Evolutionary conservation across 1,139 yeast genomes (phyloP).

Genomic region (Suhomyces atakaporum): DNA sequence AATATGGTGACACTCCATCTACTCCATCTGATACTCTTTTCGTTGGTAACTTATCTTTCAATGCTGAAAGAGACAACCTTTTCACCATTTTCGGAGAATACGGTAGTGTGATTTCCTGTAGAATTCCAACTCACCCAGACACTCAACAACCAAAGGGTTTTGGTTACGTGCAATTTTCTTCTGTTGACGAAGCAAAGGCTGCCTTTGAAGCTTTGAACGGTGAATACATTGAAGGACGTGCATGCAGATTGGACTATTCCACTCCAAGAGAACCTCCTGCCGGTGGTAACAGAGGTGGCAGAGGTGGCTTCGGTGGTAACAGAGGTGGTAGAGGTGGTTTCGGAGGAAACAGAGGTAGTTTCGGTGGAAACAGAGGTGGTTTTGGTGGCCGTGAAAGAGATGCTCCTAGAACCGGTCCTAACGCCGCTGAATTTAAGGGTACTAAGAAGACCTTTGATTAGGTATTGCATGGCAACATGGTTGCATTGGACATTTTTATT

Average conservation of each 20-base stretch:
- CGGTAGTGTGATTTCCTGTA: conserved; percentile 83
- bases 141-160: conserved; percentile 99
- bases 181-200: conserved; percentile 85
- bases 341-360: conserved; percentile 36
- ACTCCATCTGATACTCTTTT: conserved; percentile 94
- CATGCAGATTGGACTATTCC: conserved; percentile 92
- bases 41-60: conserved; percentile 93
- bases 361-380: conserved; percentile 45
- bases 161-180: conserved; percentile 91
- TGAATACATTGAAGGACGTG: conserved; percentile 84
- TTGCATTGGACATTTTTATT: conserved; percentile 2
- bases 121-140: conserved; percentile 98
- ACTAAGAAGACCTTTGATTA: conserved; percentile 79
- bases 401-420: conserved; percentile 62
- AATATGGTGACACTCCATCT: conserved; percentile 87
- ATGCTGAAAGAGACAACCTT: conserved; percentile 77
- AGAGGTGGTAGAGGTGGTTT: conserved; percentile 35
- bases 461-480: conserved; percentile 1
- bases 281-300: conserved; percentile 23
- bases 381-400: conserved; percentile 49
- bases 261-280: conserved; percentile 69
- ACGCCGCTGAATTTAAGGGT: conserved; percentile 66
- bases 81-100: conserved; percentile 70
- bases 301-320: conserved; percentile 33
- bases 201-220: conserved; percentile 90